Percentiles rank a stretch among this genome's conserved stretches.
phyloP scores from a whole-genome alignment of 2,329 filamentous ascomycete genomes.

The Cryoendolithus antarcticus region DNA sequence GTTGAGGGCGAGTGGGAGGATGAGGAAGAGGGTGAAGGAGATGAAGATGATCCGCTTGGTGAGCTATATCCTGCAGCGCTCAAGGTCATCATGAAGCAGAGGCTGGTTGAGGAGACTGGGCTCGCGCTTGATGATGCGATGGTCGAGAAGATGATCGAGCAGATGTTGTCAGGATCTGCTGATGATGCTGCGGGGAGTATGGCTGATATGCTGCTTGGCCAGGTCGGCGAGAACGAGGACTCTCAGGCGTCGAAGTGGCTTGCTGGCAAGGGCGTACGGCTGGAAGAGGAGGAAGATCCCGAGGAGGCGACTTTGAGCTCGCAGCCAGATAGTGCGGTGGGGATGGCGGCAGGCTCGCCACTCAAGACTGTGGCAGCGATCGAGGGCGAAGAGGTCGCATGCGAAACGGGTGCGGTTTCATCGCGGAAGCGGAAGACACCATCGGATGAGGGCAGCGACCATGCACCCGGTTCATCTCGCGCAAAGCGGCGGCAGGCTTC shows the following conservation, averaged over 20 bases:
- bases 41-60: slow-evolving; percentile 11
- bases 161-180: slow-evolving; percentile 32
- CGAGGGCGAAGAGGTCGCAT: no score
- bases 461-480: no score
- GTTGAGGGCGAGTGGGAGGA: slow-evolving; percentile 4
- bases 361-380: no score
- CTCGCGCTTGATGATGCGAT: slow-evolving; percentile 30
- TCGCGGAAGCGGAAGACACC: no score
- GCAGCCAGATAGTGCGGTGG: no score
- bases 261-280: slow-evolving; percentile 2
- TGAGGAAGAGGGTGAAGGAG: slow-evolving; percentile 7
- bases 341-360: no score
- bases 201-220: slow-evolving; percentile 29
- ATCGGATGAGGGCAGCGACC: no score
- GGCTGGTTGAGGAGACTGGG: slow-evolving; percentile 19
- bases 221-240: slow-evolving; percentile 6
- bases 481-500: no score
- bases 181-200: slow-evolving; percentile 30
- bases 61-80: slow-evolving; percentile 28
- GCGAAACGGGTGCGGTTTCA: no score
- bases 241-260: slow-evolving; percentile 1
- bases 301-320: background rate
- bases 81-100: slow-evolving; percentile 19
- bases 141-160: slow-evolving; percentile 30
- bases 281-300: background rate